phyloP scores from a whole-genome alignment of 257 asterid species.

The Fraxinus excelsior region DNA sequence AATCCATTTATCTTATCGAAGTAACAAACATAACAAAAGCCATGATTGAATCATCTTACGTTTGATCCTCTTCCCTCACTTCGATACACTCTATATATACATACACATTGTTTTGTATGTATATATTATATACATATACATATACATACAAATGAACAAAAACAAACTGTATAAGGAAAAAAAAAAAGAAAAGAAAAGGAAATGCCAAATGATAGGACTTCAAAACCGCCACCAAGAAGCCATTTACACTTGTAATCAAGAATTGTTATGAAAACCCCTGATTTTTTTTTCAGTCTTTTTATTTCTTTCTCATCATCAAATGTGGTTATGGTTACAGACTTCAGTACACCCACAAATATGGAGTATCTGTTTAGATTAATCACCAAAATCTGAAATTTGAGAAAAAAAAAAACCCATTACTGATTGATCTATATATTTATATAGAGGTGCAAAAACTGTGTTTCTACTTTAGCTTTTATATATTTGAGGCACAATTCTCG shows the following conservation, averaged over 20 bases:
- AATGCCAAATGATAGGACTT: slow-evolving; percentile 29
- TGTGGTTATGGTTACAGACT: slow-evolving; percentile 38
- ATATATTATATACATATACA: too few species aligned
- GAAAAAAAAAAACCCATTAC: slow-evolving; percentile 32
- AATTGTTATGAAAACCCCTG: slow-evolving; percentile 40
- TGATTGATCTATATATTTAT: slow-evolving; percentile 39
- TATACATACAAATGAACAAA: slow-evolving; percentile 15
- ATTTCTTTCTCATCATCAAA: slow-evolving; percentile 22
- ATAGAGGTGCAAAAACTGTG: slow-evolving; percentile 42
- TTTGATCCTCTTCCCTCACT: slow-evolving; percentile 22
- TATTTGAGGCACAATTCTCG: slow-evolving; percentile 25
- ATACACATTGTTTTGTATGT: slow-evolving; percentile 6
- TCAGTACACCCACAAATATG: slow-evolving; percentile 26
- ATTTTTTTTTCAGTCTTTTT: neutral
- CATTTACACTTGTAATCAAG: slow-evolving; percentile 45
- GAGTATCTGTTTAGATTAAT: slow-evolving; percentile 45
- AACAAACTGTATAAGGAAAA: neutral
- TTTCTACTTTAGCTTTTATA: slow-evolving; percentile 24
- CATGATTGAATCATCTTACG: slow-evolving; percentile 22
- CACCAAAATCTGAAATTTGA: slow-evolving; percentile 41
- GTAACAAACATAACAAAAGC: slow-evolving; percentile 14
- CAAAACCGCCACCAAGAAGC: slow-evolving; percentile 34
- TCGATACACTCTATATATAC: slow-evolving; percentile 24
- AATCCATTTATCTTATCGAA: neutral
- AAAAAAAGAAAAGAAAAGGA: slow-evolving; percentile 1